These are phyloP conservation scores for Alternaria sp. DNA, from an alignment of 2,329 filamentous ascomycete genomes.

Conservation along the genomic window DNA sequence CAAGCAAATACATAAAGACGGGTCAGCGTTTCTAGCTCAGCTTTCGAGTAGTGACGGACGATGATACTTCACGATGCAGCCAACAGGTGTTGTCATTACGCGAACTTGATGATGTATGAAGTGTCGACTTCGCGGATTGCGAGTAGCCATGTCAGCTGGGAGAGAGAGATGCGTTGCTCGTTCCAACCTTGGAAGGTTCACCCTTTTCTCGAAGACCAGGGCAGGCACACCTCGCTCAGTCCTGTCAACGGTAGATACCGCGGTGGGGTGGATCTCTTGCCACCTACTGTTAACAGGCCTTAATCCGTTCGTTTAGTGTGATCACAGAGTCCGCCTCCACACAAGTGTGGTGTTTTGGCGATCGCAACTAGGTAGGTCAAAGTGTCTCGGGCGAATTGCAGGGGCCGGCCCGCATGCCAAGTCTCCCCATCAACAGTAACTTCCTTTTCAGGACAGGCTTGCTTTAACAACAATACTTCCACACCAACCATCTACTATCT, in stretches of 20 bases:
- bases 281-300: background rate
- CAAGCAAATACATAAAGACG: background rate
- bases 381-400: background rate
- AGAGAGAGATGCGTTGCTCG: background rate
- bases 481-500: slow-evolving; percentile 2
- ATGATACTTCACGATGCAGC: background rate
- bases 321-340: background rate
- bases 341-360: background rate
- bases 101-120: background rate
- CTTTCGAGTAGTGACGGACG: background rate
- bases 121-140: background rate
- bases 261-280: background rate
- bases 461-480: background rate
- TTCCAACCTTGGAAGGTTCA: background rate
- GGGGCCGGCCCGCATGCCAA: slow-evolving; percentile 3
- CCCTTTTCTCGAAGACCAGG: background rate
- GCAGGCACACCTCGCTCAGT: slow-evolving; percentile 1
- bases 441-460: background rate
- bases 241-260: background rate
- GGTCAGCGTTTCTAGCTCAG: background rate
- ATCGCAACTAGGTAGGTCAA: background rate
- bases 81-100: background rate
- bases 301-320: background rate
- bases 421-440: background rate
- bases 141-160: background rate